phyloP scores from a whole-genome alignment of 169 alveolate genomes.

The Plasmodium gonderi region DNA sequence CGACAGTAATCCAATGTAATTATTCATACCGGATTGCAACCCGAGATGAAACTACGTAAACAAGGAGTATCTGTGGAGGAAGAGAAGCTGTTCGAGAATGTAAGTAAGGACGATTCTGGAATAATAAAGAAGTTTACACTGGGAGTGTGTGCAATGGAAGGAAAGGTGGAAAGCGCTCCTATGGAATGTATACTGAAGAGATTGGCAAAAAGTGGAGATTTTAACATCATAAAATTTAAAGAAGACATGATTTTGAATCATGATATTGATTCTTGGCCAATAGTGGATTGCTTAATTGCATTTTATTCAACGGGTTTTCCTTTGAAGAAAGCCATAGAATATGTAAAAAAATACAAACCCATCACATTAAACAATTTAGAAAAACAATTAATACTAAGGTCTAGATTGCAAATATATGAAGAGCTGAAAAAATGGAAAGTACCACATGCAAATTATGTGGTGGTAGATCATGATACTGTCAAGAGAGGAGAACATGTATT shows the following conservation, averaged over 20 bases:
- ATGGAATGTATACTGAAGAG: conserved; percentile 89
- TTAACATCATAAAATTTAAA: conserved; percentile 86
- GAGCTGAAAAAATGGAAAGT: conserved; percentile 84
- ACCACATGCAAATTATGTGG: conserved; percentile 91
- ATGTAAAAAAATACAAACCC: conserved; percentile 72
- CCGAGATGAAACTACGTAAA: conserved; percentile 21
- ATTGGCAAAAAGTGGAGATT: conserved; percentile 87
- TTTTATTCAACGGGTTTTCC: conserved; percentile 94
- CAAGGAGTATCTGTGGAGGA: conserved; percentile 47
- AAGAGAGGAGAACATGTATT: conserved; percentile 83
- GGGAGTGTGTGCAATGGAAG: conserved; percentile 93
- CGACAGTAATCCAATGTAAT: too few relatives aligned
- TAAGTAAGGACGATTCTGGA: conserved; percentile 65
- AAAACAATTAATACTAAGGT: conserved; percentile 79
- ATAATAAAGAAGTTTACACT: conserved; percentile 83
- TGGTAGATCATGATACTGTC: conserved; percentile 89
- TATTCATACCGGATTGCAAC: too few relatives aligned
- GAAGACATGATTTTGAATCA: conserved; percentile 88
- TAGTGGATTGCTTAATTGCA: conserved; percentile 93
- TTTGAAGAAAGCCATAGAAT: conserved; percentile 78
- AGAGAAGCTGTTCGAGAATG: conserved; percentile 64
- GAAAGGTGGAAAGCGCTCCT: conserved; percentile 89
- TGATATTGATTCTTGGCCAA: conserved; percentile 90
- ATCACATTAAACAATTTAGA: conserved; percentile 75
- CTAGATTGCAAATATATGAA: conserved; percentile 87